A percentile compares a stretch with the other conserved stretches of the same genome.
Evolutionary conservation across 2,329 filamentous ascomycete genomes (phyloP).

Genomic region (Metarhizium anisopliae): DNA sequence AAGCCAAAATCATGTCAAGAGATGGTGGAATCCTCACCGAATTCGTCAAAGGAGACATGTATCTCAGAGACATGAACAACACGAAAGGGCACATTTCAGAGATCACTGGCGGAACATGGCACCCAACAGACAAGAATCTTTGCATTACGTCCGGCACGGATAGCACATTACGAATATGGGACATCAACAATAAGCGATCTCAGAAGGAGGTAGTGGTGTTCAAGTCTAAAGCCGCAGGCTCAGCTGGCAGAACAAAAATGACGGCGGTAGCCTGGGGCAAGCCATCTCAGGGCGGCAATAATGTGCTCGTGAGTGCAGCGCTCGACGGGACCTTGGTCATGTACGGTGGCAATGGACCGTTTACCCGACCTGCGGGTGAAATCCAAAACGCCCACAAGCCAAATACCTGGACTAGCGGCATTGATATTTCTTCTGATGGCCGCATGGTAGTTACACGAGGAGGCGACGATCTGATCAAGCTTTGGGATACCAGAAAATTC

Average conservation of each 20-base stretch:
- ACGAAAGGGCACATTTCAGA: slow-evolving; percentile 96
- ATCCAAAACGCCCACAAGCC: slow-evolving; percentile 73
- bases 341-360: slow-evolving; percentile 86
- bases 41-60: slow-evolving; percentile 98
- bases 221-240: slow-evolving; percentile 83
- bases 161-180: slow-evolving; percentile 94
- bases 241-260: slow-evolving; percentile 86
- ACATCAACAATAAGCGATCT: slow-evolving; percentile 79
- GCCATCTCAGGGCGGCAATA: slow-evolving; percentile 66
- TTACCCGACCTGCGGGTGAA: slow-evolving; percentile 71
- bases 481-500: slow-evolving; percentile 96
- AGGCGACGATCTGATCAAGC: slow-evolving; percentile 85
- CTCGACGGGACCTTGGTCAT: slow-evolving; percentile 85
- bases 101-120: slow-evolving; percentile 83
- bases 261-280: slow-evolving; percentile 84
- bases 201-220: slow-evolving; percentile 94
- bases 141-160: slow-evolving; percentile 91
- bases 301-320: slow-evolving; percentile 71
- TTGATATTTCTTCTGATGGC: slow-evolving; percentile 87
- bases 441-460: slow-evolving; percentile 84
- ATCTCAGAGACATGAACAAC: slow-evolving; percentile 91
- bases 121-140: slow-evolving; percentile 73
- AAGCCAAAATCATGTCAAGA: slow-evolving; percentile 80
- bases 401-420: slow-evolving; percentile 82
- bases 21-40: slow-evolving; percentile 81